Evolutionary conservation across 139 green algal species (phyloP).

Genomic region (Medakamo hakoo): DNA sequence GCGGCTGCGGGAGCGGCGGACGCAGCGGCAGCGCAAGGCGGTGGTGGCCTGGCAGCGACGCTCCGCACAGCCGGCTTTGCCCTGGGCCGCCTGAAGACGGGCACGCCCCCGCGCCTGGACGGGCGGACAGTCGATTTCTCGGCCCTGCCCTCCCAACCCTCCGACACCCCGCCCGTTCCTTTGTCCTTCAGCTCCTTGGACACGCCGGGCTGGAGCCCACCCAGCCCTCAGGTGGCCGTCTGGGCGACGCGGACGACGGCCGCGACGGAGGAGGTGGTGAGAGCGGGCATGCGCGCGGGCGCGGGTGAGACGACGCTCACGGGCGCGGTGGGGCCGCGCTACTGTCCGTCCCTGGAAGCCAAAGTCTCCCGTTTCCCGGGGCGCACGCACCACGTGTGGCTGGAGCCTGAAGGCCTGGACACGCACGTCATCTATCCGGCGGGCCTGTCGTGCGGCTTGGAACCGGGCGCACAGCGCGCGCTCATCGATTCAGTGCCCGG

Average conservation of each 20-base stretch:
- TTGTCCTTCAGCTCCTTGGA: slow-evolving; percentile 31
- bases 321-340: slow-evolving; percentile 25
- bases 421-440: slow-evolving; percentile 39
- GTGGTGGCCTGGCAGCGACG: slow-evolving; percentile 13
- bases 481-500: slow-evolving; percentile 33
- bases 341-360: slow-evolving; percentile 40
- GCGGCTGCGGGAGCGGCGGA: too few species aligned
- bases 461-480: slow-evolving; percentile 24
- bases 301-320: slow-evolving; percentile 14
- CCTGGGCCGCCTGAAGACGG: slow-evolving; percentile 35
- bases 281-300: slow-evolving; percentile 13
- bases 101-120: slow-evolving; percentile 33
- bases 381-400: slow-evolving; percentile 40
- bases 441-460: slow-evolving; percentile 32
- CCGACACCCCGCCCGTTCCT: slow-evolving; percentile 20
- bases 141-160: not conserved
- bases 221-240: slow-evolving; percentile 16
- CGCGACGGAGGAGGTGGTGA: slow-evolving; percentile 22
- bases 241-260: slow-evolving; percentile 28
- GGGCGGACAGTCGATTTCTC: not conserved
- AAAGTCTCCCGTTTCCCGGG: slow-evolving; percentile 36
- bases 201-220: slow-evolving; percentile 12
- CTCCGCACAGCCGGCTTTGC: slow-evolving; percentile 17
- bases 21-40: slow-evolving; percentile 12
- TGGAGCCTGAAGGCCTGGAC: slow-evolving; percentile 37